Evolutionary conservation across 2,329 filamentous ascomycete species (phyloP).

Genomic region (Clonostachys rhizophaga): DNA sequence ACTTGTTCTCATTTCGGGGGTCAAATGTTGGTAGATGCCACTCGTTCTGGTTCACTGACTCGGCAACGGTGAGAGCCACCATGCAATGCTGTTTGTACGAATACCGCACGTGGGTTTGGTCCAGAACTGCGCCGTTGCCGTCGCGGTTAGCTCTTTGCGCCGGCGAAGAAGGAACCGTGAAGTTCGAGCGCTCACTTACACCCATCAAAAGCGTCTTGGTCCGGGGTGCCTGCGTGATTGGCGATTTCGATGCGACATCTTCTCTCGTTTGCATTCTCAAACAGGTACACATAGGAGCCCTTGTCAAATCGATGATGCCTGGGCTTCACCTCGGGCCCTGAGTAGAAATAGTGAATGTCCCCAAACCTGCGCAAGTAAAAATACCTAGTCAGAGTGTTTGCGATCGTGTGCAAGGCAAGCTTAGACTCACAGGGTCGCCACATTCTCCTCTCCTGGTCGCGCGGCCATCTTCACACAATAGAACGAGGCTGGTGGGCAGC

Average conservation of each 20-base stretch:
- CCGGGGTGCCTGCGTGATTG: slow-evolving; percentile 66
- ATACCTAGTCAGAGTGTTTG: neutral
- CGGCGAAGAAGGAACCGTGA: neutral
- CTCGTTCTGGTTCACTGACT: slow-evolving; percentile 47
- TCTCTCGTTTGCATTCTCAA: slow-evolving; percentile 65
- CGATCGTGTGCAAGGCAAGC: neutral
- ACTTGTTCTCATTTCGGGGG: slow-evolving; percentile 68
- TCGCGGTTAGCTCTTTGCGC: slow-evolving; percentile 3
- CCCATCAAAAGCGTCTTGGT: slow-evolving; percentile 77
- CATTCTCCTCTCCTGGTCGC: slow-evolving; percentile 42
- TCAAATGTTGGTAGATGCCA: slow-evolving; percentile 76
- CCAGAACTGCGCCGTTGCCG: slow-evolving; percentile 48
- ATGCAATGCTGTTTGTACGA: slow-evolving; percentile 71
- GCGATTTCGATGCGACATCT: slow-evolving; percentile 71
- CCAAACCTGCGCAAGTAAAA: slow-evolving; percentile 52
- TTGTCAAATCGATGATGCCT: slow-evolving; percentile 80
- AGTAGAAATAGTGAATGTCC: slow-evolving; percentile 77
- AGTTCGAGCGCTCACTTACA: slow-evolving; percentile 43
- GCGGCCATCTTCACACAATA: slow-evolving; percentile 32
- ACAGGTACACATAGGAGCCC: slow-evolving; percentile 75
- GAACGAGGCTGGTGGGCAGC: too few species aligned
- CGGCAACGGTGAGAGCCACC: slow-evolving; percentile 62
- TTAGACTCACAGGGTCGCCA: slow-evolving; percentile 41
- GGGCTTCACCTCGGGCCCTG: slow-evolving; percentile 59
- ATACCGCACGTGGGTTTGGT: slow-evolving; percentile 60